These are phyloP conservation scores for Rhexocercosporidium sp. DNA, from an alignment of 2,329 filamentous ascomycete genomes.

Conservation along the genomic window DNA sequence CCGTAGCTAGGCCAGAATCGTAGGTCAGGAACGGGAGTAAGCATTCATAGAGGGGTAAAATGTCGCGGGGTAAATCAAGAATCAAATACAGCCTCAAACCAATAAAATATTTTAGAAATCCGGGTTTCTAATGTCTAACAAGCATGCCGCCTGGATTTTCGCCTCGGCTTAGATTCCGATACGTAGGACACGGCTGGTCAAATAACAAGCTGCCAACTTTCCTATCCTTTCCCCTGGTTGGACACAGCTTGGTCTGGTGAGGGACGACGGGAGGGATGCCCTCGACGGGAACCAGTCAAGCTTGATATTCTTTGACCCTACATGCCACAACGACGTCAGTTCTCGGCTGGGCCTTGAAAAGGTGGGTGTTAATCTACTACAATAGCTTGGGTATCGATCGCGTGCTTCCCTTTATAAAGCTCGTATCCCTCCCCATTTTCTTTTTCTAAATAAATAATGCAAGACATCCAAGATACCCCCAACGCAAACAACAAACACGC, in stretches of 20 bases:
- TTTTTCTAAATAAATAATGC: too few relatives aligned
- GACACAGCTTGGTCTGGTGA: background rate
- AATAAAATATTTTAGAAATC: background rate
- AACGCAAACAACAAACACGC: background rate
- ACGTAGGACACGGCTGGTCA: background rate
- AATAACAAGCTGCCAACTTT: background rate
- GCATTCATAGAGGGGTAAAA: background rate
- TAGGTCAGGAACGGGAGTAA: too few relatives aligned
- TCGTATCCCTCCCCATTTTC: too few relatives aligned
- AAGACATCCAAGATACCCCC: too few relatives aligned
- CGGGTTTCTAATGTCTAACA: background rate
- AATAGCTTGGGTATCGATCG: too few relatives aligned
- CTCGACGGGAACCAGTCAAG: background rate
- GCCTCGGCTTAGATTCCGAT: background rate
- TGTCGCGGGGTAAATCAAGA: background rate
- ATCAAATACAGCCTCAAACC: too few relatives aligned
- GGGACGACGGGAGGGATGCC: background rate
- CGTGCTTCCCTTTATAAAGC: too few relatives aligned
- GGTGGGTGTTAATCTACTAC: background rate
- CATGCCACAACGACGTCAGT: constrained; percentile 12
- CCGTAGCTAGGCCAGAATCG: too few relatives aligned
- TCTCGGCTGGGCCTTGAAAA: background rate
- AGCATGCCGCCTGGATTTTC: background rate
- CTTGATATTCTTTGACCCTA: background rate
- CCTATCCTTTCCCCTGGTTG: background rate